A percentile compares a stretch with the other conserved stretches of the same genome.
phyloP scores from a whole-genome alignment of 2,329 filamentous ascomycete species.

The Penicillium sp. region DNA sequence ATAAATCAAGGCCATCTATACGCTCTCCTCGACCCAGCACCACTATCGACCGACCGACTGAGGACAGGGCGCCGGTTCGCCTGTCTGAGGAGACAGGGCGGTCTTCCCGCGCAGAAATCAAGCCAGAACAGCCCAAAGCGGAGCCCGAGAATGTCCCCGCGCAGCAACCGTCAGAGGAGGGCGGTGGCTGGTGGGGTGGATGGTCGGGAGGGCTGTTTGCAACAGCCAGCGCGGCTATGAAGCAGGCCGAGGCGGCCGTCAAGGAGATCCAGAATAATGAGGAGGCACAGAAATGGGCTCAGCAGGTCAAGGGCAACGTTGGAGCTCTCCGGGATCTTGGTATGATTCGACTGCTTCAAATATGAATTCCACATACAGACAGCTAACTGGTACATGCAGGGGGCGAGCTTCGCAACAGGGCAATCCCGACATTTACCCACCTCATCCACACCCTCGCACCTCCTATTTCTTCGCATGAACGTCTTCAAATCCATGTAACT shows the following conservation, averaged over 20 bases:
- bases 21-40: slow-evolving; percentile 55
- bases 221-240: slow-evolving; percentile 70
- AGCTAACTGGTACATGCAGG: slow-evolving; percentile 52
- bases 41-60: slow-evolving; percentile 57
- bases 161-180: slow-evolving; percentile 47
- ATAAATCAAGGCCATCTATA: slow-evolving; percentile 51
- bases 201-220: slow-evolving; percentile 69
- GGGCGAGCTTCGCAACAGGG: slow-evolving; percentile 80
- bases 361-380: background rate
- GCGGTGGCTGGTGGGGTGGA: slow-evolving; percentile 74
- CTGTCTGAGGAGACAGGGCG: slow-evolving; percentile 77
- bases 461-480: slow-evolving; percentile 94
- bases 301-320: slow-evolving; percentile 88
- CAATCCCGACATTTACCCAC: slow-evolving; percentile 90
- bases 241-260: slow-evolving; percentile 87
- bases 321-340: slow-evolving; percentile 73
- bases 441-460: slow-evolving; percentile 93
- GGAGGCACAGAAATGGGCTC: slow-evolving; percentile 93
- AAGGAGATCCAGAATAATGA: slow-evolving; percentile 96
- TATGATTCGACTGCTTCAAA: slow-evolving; percentile 43
- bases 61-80: slow-evolving; percentile 62
- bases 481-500: slow-evolving; percentile 93
- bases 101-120: slow-evolving; percentile 69
- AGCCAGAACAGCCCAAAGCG: slow-evolving; percentile 52
- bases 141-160: slow-evolving; percentile 46